Conservation (phyloP, 2,329 filamentous ascomycete genomes). For the Pseudogymnoascus sp. region DNA sequence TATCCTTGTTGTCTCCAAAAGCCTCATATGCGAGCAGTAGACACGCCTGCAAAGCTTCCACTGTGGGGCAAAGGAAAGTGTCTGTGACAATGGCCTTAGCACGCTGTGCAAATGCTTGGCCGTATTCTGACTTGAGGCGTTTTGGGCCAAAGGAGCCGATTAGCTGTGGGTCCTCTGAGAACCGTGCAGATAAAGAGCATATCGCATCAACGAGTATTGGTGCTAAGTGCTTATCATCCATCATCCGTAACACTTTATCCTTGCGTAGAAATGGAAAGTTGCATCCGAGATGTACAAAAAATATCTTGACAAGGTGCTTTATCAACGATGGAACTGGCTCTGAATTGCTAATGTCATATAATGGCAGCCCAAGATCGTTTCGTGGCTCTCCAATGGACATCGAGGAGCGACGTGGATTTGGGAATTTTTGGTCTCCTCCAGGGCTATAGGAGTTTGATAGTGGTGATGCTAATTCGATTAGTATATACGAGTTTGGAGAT, state of each 20-base stretch:
- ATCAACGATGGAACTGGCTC: constrained; percentile 67
- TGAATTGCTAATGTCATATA: constrained; percentile 66
- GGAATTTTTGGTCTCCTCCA: constrained; percentile 15
- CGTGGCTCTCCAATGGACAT: constrained; percentile 19
- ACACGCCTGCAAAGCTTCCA: constrained; percentile 76
- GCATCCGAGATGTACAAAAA: constrained; percentile 74
- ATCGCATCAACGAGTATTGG: constrained; percentile 80
- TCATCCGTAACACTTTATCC: constrained; percentile 61
- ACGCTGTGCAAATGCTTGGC: constrained; percentile 68
- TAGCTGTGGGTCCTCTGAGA: constrained; percentile 55
- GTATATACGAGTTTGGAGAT: constrained; percentile 16
- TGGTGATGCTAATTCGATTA: constrained; percentile 22
- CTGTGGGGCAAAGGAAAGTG: constrained; percentile 71
- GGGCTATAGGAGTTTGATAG: constrained; percentile 18
- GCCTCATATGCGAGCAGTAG: constrained; percentile 80
- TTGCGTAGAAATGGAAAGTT: constrained; percentile 76
- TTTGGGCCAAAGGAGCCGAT: constrained; percentile 41
- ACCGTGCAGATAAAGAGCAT: constrained; percentile 72
- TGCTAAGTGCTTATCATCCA: constrained; percentile 73
- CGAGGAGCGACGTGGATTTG: constrained; percentile 15
- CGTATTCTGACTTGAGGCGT: constrained; percentile 55
- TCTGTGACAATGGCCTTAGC: constrained; percentile 78
- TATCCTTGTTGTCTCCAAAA: constrained; percentile 81
- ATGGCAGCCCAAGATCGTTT: constrained; percentile 42
- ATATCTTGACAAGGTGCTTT: constrained; percentile 66